phyloP scores from a whole-genome alignment of 495 filamentous ascomycete genomes.

The Talaromyces ruber region DNA sequence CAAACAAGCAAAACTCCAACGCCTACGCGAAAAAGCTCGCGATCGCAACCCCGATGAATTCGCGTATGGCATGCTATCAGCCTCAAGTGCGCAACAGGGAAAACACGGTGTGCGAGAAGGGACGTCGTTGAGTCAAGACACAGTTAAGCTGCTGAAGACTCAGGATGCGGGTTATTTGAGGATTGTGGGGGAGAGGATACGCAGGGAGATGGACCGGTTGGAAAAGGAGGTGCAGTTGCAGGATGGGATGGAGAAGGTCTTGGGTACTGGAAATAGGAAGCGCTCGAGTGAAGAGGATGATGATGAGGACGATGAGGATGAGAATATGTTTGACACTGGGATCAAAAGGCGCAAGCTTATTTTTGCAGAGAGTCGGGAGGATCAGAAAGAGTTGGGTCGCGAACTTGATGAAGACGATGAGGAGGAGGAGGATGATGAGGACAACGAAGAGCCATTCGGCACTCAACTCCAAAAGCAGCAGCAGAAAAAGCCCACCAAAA shows the following conservation, averaged over 20 bases:
- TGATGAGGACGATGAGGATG: slow-evolving; percentile 15
- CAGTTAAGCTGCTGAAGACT: slow-evolving; percentile 85
- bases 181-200: slow-evolving; percentile 51
- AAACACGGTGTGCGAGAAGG: slow-evolving; percentile 45
- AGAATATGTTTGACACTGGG: slow-evolving; percentile 14
- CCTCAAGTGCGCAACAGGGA: slow-evolving; percentile 40
- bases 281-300: slow-evolving; percentile 11
- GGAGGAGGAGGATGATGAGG: slow-evolving; percentile 18
- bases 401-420: slow-evolving; percentile 10
- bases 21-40: slow-evolving; percentile 69
- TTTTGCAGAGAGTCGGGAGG: slow-evolving; percentile 46
- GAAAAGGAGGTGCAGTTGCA: slow-evolving; percentile 44
- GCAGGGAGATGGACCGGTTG: slow-evolving; percentile 49
- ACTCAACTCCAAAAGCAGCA: slow-evolving; percentile 16
- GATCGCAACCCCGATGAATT: slow-evolving; percentile 96
- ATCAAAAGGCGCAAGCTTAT: slow-evolving; percentile 33
- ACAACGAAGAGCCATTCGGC: slow-evolving; percentile 22
- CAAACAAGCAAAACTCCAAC: slow-evolving; percentile 74
- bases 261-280: slow-evolving; percentile 15
- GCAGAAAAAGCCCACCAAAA: slow-evolving; percentile 25
- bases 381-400: slow-evolving; percentile 31
- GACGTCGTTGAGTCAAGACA: slow-evolving; percentile 49
- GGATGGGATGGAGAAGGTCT: slow-evolving; percentile 21
- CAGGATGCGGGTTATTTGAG: slow-evolving; percentile 88
- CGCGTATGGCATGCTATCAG: slow-evolving; percentile 79